Base-by-base conservation (phyloP, 805 yeast species). In the Wickerhamomyces tratensis region DNA sequence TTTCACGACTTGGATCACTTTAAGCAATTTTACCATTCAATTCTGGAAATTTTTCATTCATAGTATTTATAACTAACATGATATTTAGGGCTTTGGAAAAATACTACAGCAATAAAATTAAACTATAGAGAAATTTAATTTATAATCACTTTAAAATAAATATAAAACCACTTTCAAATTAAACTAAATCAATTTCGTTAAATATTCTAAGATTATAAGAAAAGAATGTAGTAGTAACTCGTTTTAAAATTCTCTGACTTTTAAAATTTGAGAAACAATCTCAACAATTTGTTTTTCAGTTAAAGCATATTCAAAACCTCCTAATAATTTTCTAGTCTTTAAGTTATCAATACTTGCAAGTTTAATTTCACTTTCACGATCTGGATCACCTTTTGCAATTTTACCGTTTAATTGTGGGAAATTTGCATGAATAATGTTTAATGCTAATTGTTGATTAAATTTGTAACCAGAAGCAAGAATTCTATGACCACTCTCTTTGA, bases 221-320 rank as follows among this genome's bases (percentile, higher is more conserved):
- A 20, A 20, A 20, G 20, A 20, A 20, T 20, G 20, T 20, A 20
- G 20, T 20, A 20, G 20, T 20, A 20, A 20, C 20, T 20, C 20
- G 4, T 20, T 20, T 4, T 20, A 20, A 20, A 20, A 20, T 20
- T 20, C 68, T 31, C 53, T 50, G 20, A 67, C 69, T 11, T 46
- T 56, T 5, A 73, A 66, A 39, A 71, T 49, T 46, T 63, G 63
- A 14, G 7, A 8, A 27, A 27, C 10, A 8, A 10, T 8, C 10
- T 74, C 79, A 34, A 53, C 54, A 12, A 74, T 61, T 3, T 67
- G 50, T 30, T 58, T 46, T 49, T 72, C 64, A 37, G 71, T 52
- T 25, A 58, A 54, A 41, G 64, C 63, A 41, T 63, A 66, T 25
- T 64, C 52, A 46, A 64, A 68, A 1, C 42, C 47, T 11, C 71